A percentile compares a stretch with the other conserved stretches of the same genome.
These are phyloP conservation scores for Fusarium vanettenii DNA, from an alignment of 2,329 filamentous ascomycete genomes.

Conservation along the genomic window DNA sequence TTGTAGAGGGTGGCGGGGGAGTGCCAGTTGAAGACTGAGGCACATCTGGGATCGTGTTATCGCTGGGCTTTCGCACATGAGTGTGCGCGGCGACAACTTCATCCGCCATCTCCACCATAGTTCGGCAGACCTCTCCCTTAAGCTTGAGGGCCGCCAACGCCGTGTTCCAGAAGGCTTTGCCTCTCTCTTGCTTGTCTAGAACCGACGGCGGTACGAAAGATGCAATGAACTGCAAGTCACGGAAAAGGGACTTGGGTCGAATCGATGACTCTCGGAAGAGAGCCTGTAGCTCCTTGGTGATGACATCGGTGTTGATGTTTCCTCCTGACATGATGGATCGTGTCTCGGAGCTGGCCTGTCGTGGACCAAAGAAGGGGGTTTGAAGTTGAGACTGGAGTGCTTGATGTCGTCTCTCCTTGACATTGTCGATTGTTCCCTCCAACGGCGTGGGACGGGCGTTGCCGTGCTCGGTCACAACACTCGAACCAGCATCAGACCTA, in stretches of 20 bases:
- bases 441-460: conserved; percentile 59
- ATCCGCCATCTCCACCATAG: conserved; percentile 74
- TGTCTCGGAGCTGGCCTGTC: conserved; percentile 60
- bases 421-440: conserved; percentile 76
- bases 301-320: conserved; percentile 69
- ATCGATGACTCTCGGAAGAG: conserved; percentile 76
- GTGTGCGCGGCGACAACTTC: conserved; percentile 71
- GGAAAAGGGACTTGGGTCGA: conserved; percentile 83
- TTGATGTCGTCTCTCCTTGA: conserved; percentile 75
- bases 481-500: conserved; percentile 51
- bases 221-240: conserved; percentile 81
- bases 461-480: conserved; percentile 47
- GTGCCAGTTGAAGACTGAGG: conserved; percentile 54
- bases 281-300: conserved; percentile 73
- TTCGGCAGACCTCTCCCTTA: conserved; percentile 87
- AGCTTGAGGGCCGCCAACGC: conserved; percentile 88
- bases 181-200: conserved; percentile 71
- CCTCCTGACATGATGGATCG: conserved; percentile 62
- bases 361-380: conserved; percentile 48
- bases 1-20: conserved; percentile 63
- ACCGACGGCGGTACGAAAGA: conserved; percentile 71
- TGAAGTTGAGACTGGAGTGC: conserved; percentile 48
- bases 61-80: conserved; percentile 64
- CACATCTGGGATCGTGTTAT: conserved; percentile 44
- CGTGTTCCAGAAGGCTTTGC: conserved; percentile 90